Base-by-base conservation (phyloP, 1,284 basidiomycete genomes). In the Ustilago crameri region DNA sequence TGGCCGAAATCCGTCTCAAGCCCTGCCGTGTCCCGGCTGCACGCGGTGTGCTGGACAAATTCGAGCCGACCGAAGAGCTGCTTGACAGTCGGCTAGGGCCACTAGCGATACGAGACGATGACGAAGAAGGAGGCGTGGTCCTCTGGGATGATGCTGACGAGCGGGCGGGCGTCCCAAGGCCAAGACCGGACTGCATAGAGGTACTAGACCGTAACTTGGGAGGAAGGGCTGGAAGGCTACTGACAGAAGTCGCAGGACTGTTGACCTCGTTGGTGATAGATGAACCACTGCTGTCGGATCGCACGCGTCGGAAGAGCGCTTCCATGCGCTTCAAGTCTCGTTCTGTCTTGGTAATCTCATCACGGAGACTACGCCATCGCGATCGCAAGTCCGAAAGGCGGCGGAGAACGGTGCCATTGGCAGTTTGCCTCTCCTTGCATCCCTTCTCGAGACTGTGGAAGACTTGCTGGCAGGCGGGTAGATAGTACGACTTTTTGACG, bases 401-500 rank as follows among this genome's bases (percentile, higher is more conserved):
- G 58, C 94, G 88, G 54, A 97, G 84, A 24, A 93, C 91, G 85
- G 95, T 93, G 3, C 95, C 95, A 70, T 98, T 97, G 87, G 92
- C 93, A 17, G 93, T 95, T 1, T 92, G 90, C 49, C 93, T 88
- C 70, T 95, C 93, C 62, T 89, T 88, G 27, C 97, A 91, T 37
- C 93, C 93, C 82, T 93, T 95, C 81, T 93, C 93, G 76, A 97
- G 91, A 75, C 94, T 93, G 20, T 90, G 89, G n/a, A 98, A 87
- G 38, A 95, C 93, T 82, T 94, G 93, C 12, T 90, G 91, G 3
- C 93, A 92, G 22, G 93, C 93, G 0, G 94, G 93, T 84, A 92
- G 89, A 82, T 98, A 98, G 83, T 93, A 92, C 89, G 91, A 51
- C 53, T 55, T 67, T 60, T 81, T 81, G 30, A 77, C 71, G n/a